Evolutionary conservation across 2,329 filamentous ascomycete genomes (phyloP), one percentile per base, ranked within the genome.

Genomic region (Aplosporella prunicola): DNA sequence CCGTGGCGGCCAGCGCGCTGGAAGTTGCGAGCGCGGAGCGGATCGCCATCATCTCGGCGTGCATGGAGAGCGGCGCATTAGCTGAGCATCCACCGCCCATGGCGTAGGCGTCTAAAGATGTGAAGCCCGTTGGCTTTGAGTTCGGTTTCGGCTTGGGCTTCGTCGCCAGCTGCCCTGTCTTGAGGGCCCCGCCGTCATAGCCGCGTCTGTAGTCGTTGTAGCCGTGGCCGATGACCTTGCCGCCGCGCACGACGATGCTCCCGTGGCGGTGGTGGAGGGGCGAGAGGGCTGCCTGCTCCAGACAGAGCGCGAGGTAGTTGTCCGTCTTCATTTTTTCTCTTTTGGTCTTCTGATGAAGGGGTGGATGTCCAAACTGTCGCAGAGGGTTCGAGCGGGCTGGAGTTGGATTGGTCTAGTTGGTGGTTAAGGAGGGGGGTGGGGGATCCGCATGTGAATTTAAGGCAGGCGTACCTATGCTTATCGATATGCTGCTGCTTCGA

Each of bases 1-100:
- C 53, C 40, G 49, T 63, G 45, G 58, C 60, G 34, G 63, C 61
- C 50, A 63, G 47, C 32, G 60, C 62, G 45, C 57, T 62, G 35
- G 63, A 68, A 35, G 63, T 56, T 26, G 61, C 55, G 35, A 71
- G 61, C 28, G 68, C 67, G 18, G 63, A 65, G 47, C 67, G 63
- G 48, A 74, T 69, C 18, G 68, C 69, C 66, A 71, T 71, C 67
- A 72, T 72, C 58, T 72, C 68, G 4, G 64, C 65, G 46, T 73
- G 69, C 66, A 73, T 70, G 11, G 60, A 67, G 13, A 73, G 55
- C 8, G 62, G 59, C 20, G 55, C 55, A 44, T 67, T 68, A 36
- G 58, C 56, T 20, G 57, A 50, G 38, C 57, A 55, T 13, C 61
- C 61, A 23, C 53, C 53, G 28, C 56, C 51, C 2, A 53, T 53